Evolutionary conservation across 768 basidiomycete species (phyloP).

Genomic region (Agaricus bisporus): DNA sequence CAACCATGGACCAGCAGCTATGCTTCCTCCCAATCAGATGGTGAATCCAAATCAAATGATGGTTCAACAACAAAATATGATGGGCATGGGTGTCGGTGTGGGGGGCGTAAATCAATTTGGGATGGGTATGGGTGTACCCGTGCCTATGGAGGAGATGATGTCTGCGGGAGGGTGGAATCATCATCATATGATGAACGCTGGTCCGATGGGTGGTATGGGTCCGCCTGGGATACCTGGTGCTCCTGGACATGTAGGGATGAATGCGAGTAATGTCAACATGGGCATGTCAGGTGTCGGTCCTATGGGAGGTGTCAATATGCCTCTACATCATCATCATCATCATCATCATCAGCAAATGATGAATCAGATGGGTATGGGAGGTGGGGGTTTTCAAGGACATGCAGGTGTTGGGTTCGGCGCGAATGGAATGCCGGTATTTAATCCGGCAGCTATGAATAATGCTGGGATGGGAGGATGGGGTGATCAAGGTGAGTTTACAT

Average conservation of each 20-base stretch:
- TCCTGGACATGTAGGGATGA: slow-evolving; percentile 3
- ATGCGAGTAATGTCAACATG: slow-evolving; percentile 8
- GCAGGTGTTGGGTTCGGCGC: slow-evolving; percentile 25
- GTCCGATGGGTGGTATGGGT: slow-evolving; percentile 14
- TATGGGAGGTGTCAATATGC: slow-evolving; percentile 15
- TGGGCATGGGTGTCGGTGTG: slow-evolving; percentile 25
- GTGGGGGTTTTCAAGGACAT: slow-evolving; percentile 9
- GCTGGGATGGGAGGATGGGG: slow-evolving; percentile 14
- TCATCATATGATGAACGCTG: slow-evolving; percentile 13
- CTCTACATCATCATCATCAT: slow-evolving; percentile 16
- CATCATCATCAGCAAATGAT: slow-evolving; percentile 20
- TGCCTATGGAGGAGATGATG: slow-evolving; percentile 16
- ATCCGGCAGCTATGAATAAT: slow-evolving; percentile 12
- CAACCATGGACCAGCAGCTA: slow-evolving; percentile 7
- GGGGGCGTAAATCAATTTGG: slow-evolving; percentile 12
- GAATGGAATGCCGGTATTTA: slow-evolving; percentile 13
- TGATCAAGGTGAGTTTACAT: slow-evolving; percentile 10
- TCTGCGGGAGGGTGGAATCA: slow-evolving; percentile 15
- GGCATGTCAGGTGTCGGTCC: slow-evolving; percentile 11
- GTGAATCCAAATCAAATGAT: slow-evolving; percentile 28
- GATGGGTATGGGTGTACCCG: slow-evolving; percentile 18
- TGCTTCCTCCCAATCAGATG: slow-evolving; percentile 11
- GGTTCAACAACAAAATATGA: slow-evolving; percentile 22
- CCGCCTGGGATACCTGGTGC: slow-evolving; percentile 9
- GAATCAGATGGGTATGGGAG: slow-evolving; percentile 33